Evolutionary conservation across 2,329 filamentous ascomycete genomes (phyloP).

Genomic region (Apiospora saccharicola): DNA sequence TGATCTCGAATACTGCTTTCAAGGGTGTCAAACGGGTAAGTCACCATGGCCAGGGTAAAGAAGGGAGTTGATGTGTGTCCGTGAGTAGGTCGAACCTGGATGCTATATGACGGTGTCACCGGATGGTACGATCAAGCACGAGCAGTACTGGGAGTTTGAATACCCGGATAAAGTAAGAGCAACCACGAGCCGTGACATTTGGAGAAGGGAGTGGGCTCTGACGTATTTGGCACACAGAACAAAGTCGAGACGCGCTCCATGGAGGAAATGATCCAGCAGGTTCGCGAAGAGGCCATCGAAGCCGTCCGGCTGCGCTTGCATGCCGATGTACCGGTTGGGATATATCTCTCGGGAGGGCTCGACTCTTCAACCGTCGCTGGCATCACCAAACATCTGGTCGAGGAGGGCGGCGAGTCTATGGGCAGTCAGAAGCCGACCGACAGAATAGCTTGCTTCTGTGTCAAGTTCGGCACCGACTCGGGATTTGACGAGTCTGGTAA

Average conservation of each 20-base stretch:
- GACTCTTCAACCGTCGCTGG: constrained; percentile 65
- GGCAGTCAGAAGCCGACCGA: constrained; percentile 48
- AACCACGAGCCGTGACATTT: background rate
- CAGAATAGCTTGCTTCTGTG: constrained; percentile 51
- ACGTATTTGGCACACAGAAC: constrained; percentile 31
- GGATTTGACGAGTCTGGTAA: constrained; percentile 56
- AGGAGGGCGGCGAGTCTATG: constrained; percentile 53
- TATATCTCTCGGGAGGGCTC: constrained; percentile 65
- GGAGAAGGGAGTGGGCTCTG: background rate
- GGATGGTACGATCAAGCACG: constrained; percentile 34
- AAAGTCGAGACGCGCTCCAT: constrained; percentile 51
- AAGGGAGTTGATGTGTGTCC: constrained; percentile 39
- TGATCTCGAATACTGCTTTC: constrained; percentile 52
- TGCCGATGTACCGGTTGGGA: constrained; percentile 64
- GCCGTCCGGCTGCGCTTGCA: constrained; percentile 59
- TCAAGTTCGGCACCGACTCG: constrained; percentile 58
- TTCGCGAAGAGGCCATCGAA: constrained; percentile 58
- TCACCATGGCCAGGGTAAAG: background rate
- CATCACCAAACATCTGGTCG: constrained; percentile 60
- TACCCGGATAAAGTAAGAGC: constrained; percentile 57
- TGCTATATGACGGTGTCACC: constrained; percentile 47
- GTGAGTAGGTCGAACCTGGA: constrained; percentile 46
- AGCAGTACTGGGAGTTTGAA: constrained; percentile 59
- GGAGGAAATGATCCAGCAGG: constrained; percentile 58
- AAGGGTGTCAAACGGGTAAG: constrained; percentile 48